Percentiles rank a stretch among this genome's conserved stretches.
These are phyloP conservation scores for Arthroderma sp. DNA, from an alignment of 2,329 filamentous ascomycete species.

Conservation along the genomic window DNA sequence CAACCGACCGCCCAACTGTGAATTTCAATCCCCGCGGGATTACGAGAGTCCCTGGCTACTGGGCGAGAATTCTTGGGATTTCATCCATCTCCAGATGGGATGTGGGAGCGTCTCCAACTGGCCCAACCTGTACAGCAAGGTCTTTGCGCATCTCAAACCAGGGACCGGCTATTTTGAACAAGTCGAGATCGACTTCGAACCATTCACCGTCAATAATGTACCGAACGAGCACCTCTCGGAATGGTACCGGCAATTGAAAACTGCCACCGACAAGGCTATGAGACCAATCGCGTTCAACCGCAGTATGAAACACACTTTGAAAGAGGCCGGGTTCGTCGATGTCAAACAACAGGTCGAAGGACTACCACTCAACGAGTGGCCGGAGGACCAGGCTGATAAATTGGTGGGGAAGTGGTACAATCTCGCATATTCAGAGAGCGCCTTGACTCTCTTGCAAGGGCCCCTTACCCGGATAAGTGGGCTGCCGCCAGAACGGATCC, in stretches of 20 bases:
- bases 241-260: conserved; percentile 59
- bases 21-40: conserved; percentile 57
- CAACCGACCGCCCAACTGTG: conserved; percentile 59
- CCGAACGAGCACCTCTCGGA: conserved; percentile 41
- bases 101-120: conserved; percentile 67
- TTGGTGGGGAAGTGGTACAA: conserved; percentile 76
- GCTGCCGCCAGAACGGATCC: conserved; percentile 52
- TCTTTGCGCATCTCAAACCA: conserved; percentile 62
- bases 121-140: conserved; percentile 59
- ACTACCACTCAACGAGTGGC: conserved; percentile 65
- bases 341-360: conserved; percentile 58
- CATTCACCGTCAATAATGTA: conserved; percentile 46
- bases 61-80: conserved; percentile 59
- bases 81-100: conserved; percentile 73
- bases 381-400: conserved; percentile 49
- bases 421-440: conserved; percentile 57
- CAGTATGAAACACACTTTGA: conserved; percentile 48
- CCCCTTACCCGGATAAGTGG: conserved; percentile 56
- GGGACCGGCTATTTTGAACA: conserved; percentile 70
- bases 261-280: conserved; percentile 53
- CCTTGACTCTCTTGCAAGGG: conserved; percentile 61
- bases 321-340: conserved; percentile 64
- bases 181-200: conserved; percentile 74
- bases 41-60: conserved; percentile 65
- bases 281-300: conserved; percentile 54